Evolutionary conservation across 805 yeast species (phyloP), one percentile per base, ranked within the genome.

Genomic region (Metschnikowia orientalis): DNA sequence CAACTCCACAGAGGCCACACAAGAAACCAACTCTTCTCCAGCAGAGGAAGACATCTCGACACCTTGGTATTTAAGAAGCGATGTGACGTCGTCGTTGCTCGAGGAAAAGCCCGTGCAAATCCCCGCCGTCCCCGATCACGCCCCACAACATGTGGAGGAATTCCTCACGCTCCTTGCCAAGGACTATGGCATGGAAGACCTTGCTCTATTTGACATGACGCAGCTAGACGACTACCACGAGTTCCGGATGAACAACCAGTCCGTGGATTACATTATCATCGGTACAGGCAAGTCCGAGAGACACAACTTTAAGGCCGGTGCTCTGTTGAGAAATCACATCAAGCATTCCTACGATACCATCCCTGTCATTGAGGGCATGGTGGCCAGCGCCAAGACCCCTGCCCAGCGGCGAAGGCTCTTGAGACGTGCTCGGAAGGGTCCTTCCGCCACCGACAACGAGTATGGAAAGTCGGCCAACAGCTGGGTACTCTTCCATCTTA

Each of bases 401-500:
- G 57, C 55, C 1, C 53, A 54, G 16, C 56, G 67, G 28, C 50
- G 72, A 27, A 50, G 71, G 25, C 50, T 63, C 47, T 43, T 77
- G 15, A 68, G 75, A 28, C 64, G 76, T 42, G 78, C 80, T 23
- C 63, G 75, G 34, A 75, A 75, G 47, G 71, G 71, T 10, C 66
- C 69, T 5, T 63, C 70, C 32, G 69, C 78, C 0, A 66, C 69
- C 1, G 75, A 75, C 44, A 71, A 71, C 37, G 77, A 72, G 35
- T 79, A 73, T 47, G 82, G 84, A 10, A 59, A 62, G 8, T 45
- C 65, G 5, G 67, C 78, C 4, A 87, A 86, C 46, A 73, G 84
- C 16, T 89, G 97, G 97, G 77, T 85, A 14, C 76, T 85, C 73
- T 64, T 88, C 29, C 87, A 86, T 47, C 72, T 86, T 30, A 81